Conservation (phyloP, 192 early-diverging fungal genomes). For the Entomortierella parvispora region DNA sequence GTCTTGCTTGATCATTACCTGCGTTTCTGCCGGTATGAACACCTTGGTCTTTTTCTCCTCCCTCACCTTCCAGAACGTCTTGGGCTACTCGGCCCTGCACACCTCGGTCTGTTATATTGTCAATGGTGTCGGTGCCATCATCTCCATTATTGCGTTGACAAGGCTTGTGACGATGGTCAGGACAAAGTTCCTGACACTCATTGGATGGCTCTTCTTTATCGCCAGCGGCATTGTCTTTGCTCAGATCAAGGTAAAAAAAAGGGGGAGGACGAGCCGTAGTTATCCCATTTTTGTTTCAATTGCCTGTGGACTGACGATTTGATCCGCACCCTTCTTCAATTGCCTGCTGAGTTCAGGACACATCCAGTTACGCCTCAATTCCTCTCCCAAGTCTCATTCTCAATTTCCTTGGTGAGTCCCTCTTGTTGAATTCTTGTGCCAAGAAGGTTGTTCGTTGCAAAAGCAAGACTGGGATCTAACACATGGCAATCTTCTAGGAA, state of each 20-base stretch:
- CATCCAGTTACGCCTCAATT: slow-evolving; percentile 25
- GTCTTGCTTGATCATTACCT: slow-evolving; percentile 12
- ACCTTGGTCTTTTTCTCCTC: slow-evolving; percentile 18
- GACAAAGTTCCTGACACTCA: slow-evolving; percentile 17
- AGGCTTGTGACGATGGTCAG: slow-evolving; percentile 15
- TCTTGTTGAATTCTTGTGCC: no score
- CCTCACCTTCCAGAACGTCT: slow-evolving; percentile 11
- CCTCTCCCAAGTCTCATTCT: slow-evolving; percentile 17
- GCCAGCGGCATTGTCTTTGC: slow-evolving; percentile 13
- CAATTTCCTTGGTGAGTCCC: no score
- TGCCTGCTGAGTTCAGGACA: no score
- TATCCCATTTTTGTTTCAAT: no score
- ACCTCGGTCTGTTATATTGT: slow-evolving; percentile 13
- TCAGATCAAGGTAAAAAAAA: no score
- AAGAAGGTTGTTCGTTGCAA: no score
- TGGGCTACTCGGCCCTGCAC: slow-evolving; percentile 8
- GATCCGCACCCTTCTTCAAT: no score
- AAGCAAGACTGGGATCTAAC: no score
- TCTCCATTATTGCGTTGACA: background rate
- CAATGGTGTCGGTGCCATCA: slow-evolving; percentile 23
- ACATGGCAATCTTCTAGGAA: no score
- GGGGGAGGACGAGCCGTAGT: no score
- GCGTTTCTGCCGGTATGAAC: slow-evolving; percentile 15
- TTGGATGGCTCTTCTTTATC: slow-evolving; percentile 28
- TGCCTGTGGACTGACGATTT: no score